Conservation (phyloP, 208 protist genomes). For the Acanthamoeba triangularis region DNA sequence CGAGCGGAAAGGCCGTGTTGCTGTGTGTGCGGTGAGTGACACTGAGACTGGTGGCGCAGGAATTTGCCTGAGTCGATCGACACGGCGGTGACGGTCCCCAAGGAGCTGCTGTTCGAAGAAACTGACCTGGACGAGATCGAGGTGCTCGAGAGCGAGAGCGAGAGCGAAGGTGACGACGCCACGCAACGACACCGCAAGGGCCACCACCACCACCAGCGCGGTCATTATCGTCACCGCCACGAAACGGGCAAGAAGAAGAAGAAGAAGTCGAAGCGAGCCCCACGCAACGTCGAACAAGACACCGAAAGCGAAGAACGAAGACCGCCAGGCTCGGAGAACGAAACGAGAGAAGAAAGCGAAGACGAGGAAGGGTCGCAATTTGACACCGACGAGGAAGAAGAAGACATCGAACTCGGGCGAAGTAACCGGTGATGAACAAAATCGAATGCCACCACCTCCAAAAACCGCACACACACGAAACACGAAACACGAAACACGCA, state of each 20-base stretch:
- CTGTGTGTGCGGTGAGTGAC: too few species aligned
- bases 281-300: too few species aligned
- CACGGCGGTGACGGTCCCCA: background rate
- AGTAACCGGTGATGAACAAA: too few species aligned
- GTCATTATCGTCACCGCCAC: background rate
- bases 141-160: background rate
- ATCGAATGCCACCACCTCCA: too few species aligned
- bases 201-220: background rate
- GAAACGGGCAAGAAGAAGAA: background rate
- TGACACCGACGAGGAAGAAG: background rate
- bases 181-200: background rate
- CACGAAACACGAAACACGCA: too few species aligned
- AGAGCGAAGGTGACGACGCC: background rate
- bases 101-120: background rate
- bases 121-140: background rate
- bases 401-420: background rate
- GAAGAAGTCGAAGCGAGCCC: background rate
- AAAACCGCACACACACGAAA: background rate
- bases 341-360: background rate
- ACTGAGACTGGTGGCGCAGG: background rate
- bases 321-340: too few species aligned
- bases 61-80: constrained; percentile 43
- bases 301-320: too few species aligned
- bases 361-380: background rate
- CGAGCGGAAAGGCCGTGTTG: too few species aligned